A percentile compares a stretch with the other conserved stretches of the same genome.
These are phyloP conservation scores for Durusdinium trenchii DNA, from an alignment of 73 alveolate genomes.

Conservation along the genomic window DNA sequence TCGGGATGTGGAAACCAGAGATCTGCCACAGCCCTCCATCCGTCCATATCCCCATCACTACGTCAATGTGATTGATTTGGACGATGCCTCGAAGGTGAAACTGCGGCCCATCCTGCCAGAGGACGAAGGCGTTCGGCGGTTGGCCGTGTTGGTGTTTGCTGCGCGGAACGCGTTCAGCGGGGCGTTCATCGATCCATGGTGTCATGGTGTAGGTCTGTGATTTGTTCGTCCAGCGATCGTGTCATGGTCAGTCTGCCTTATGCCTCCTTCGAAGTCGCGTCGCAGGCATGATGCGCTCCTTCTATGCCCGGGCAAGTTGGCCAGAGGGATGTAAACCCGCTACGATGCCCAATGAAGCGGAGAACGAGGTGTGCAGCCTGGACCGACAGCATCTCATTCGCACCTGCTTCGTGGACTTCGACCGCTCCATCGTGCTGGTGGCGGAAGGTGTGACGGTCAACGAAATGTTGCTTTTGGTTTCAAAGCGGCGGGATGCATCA, in stretches of 20 bases:
- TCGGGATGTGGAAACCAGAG: background rate
- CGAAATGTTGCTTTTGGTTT: too few species aligned
- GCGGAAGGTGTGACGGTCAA: conserved; percentile 48
- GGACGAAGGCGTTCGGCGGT: conserved; percentile 4
- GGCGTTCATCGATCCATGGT: background rate
- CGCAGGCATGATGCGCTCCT: conserved; percentile 60
- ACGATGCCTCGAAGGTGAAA: conserved; percentile 44
- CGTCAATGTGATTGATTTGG: background rate
- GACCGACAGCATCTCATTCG: conserved; percentile 79
- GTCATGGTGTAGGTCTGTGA: background rate
- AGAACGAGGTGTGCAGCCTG: background rate
- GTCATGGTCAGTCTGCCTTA: background rate
- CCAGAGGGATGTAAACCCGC: conserved; percentile 73
- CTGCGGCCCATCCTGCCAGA: conserved; percentile 81
- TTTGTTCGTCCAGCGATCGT: background rate
- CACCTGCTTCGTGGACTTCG: conserved; percentile 87
- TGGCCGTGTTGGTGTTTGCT: background rate
- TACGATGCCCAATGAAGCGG: conserved; percentile 74
- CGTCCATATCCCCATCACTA: conserved; percentile 84
- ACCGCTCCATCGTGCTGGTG: conserved; percentile 82
- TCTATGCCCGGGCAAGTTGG: conserved; percentile 69
- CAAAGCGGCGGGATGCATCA: too few species aligned
- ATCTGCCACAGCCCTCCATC: conserved; percentile 87
- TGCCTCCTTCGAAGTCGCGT: background rate
- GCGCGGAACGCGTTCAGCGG: background rate